Evolutionary conservation across 148 eudicot genomes (phyloP), one percentile per base, ranked within the genome.

Genomic region (Nepenthes gracilis): DNA sequence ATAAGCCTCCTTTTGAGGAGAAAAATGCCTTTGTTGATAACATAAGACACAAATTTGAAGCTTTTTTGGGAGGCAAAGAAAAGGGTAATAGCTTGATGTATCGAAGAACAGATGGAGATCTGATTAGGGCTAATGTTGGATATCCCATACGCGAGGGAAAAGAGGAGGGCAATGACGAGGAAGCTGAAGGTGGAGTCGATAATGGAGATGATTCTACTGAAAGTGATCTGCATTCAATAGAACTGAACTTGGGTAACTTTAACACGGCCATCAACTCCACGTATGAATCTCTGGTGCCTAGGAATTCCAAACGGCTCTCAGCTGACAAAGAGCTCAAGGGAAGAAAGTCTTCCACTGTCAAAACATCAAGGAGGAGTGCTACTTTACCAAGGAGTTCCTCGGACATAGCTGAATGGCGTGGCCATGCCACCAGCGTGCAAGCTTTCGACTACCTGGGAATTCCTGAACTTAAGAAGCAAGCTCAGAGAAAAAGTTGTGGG

Each of bases 161-260:
- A 65, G 75, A 68, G 60, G 81, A 77, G 57, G 78, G 23, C 23
- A 23, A 76, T 13, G 74, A 59, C 37, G 87, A 74, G 45, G 86
- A 80, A 72, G 82, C 74, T 12, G 96, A 79, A 71, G 77, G 76
- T 63, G 78, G 56, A 33, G 63, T 65, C 1, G 83, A 72, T 6
- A 62, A 43, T 61, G 88, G 80, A 56, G 92, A 76, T 53, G 78
- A 70, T 47, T 81, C 81, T 0, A 74, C 36, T 37, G 90, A 81
- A 61, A 83, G 90, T 66, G 97, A 88, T 69, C 84, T 79, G 71
- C 85, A 77, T 73, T 83, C 90, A 1, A 72, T 83, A 52, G 95
- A 81, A 47, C 61, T 85, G 57, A 82, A 77, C 66, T 64, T 61
- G 65, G 73, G 77, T 15, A 78, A 79, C 60, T 68, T 49, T 10